Conservation (phyloP, 1,139 yeast genomes). For the Scheffersomyces titani region DNA sequence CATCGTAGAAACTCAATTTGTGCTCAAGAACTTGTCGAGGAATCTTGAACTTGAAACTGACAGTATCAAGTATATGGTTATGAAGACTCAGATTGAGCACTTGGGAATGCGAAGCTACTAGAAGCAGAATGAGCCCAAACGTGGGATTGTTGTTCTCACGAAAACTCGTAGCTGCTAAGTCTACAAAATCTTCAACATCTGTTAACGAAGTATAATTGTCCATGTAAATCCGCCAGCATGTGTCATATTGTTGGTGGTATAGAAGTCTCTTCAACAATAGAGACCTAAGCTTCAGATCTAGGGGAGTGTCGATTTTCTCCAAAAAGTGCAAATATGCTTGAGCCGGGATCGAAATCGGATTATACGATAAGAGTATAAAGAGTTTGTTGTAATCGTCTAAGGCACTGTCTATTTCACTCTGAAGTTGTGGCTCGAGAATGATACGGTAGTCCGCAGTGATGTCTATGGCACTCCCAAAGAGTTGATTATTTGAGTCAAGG, state of each 20-base stretch:
- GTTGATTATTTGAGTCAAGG: slow-evolving; percentile 1
- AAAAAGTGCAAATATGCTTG: slow-evolving; percentile 26
- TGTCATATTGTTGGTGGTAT: slow-evolving; percentile 31
- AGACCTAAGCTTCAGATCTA: slow-evolving; percentile 22
- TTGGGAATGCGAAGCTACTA: slow-evolving; percentile 15
- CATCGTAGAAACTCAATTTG: slow-evolving; percentile 5
- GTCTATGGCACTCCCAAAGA: not conserved
- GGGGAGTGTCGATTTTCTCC: slow-evolving; percentile 14
- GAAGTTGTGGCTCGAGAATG: slow-evolving; percentile 16
- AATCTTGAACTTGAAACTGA: slow-evolving; percentile 17
- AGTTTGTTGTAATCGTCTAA: slow-evolving; percentile 34
- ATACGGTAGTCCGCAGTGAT: not conserved
- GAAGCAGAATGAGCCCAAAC: slow-evolving; percentile 26
- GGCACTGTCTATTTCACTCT: slow-evolving; percentile 16
- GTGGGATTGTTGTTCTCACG: slow-evolving; percentile 16
- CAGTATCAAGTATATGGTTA: slow-evolving; percentile 22
- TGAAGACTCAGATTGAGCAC: slow-evolving; percentile 16
- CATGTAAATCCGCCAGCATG: slow-evolving; percentile 32
- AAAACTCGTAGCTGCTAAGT: slow-evolving; percentile 21
- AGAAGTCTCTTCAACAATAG: slow-evolving; percentile 29
- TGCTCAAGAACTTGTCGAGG: slow-evolving; percentile 7
- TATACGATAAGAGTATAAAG: slow-evolving; percentile 29
- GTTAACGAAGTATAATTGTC: slow-evolving; percentile 30
- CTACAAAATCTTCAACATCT: slow-evolving; percentile 41
- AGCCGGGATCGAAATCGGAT: slow-evolving; percentile 35